phyloP scores from a whole-genome alignment of 2,329 filamentous ascomycete species.

The Colletotrichum gigasporum region DNA sequence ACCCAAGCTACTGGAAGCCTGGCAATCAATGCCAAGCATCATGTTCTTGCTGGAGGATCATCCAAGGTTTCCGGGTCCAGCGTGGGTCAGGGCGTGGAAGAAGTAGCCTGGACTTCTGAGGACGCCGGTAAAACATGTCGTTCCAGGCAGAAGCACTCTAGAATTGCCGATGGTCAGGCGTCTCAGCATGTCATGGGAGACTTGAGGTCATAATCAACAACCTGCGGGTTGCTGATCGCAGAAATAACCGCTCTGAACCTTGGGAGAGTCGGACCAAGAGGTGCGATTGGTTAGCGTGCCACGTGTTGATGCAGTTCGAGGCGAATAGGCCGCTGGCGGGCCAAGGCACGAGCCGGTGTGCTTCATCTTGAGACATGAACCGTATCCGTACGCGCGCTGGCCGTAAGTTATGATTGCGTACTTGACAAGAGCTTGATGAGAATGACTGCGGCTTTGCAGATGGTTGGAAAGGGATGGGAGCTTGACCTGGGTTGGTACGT shows the following conservation, averaged over 20 bases:
- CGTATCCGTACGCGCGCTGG: conserved; percentile 7
- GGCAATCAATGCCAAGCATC: not conserved
- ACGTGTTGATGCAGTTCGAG: not conserved
- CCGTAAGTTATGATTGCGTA: not conserved
- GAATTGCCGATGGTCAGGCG: not conserved
- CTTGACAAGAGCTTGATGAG: conserved; percentile 2
- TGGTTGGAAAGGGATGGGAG: not conserved
- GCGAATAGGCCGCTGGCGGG: not conserved
- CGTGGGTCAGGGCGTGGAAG: not conserved
- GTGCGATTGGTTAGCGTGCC: not conserved
- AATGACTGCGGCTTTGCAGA: not conserved
- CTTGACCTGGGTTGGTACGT: not conserved
- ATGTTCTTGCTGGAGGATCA: not conserved
- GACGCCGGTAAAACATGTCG: not conserved
- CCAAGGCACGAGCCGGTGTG: conserved; percentile 10
- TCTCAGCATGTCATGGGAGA: no score
- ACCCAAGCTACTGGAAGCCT: conserved; percentile 13
- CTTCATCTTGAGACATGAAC: conserved; percentile 23
- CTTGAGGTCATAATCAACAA: not conserved
- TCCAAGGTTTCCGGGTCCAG: not conserved
- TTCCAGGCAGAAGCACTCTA: not conserved
- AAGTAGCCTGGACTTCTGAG: no score
- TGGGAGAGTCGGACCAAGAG: not conserved
- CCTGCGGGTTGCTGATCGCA: not conserved
- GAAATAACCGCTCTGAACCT: not conserved